Conservation (phyloP, 495 filamentous ascomycete genomes). For the Xylaria scruposa region DNA sequence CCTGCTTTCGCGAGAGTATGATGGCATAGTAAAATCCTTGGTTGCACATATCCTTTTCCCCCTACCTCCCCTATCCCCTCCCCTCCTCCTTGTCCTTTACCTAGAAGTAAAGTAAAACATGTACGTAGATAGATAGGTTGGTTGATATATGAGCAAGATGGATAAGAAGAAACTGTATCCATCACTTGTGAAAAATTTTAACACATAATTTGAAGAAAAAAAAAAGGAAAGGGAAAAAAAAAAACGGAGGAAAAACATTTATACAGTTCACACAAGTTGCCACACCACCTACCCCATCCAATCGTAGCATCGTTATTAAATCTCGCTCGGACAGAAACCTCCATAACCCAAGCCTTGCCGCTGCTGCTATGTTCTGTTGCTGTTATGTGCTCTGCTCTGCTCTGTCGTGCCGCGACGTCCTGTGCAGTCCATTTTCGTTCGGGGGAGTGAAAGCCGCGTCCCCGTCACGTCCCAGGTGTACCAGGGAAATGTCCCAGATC, state of each 20-base stretch:
- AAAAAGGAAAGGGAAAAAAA: neutral
- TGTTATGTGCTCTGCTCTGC: neutral
- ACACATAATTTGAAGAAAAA: neutral
- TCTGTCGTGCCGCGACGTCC: neutral
- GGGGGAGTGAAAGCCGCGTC: neutral
- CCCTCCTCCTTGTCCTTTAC: neutral
- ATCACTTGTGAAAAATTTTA: neutral
- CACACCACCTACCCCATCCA: neutral
- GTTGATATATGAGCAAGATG: neutral
- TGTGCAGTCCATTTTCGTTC: neutral
- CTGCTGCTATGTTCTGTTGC: neutral
- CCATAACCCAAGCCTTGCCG: neutral
- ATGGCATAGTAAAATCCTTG: neutral
- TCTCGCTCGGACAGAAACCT: neutral
- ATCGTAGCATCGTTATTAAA: slow-evolving; percentile 22
- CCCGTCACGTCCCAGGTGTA: slow-evolving; percentile 1
- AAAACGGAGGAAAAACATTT: neutral
- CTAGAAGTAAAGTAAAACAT: neutral
- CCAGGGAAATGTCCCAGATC: slow-evolving; percentile 34
- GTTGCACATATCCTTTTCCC: neutral
- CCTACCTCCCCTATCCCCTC: neutral
- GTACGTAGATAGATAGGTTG: neutral
- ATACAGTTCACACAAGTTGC: slow-evolving; percentile 8
- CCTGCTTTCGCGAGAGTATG: neutral
- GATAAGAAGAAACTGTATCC: neutral